These are phyloP conservation scores for Metarhizium brunneum DNA, from an alignment of 2,329 filamentous ascomycete genomes.

Conservation along the genomic window DNA sequence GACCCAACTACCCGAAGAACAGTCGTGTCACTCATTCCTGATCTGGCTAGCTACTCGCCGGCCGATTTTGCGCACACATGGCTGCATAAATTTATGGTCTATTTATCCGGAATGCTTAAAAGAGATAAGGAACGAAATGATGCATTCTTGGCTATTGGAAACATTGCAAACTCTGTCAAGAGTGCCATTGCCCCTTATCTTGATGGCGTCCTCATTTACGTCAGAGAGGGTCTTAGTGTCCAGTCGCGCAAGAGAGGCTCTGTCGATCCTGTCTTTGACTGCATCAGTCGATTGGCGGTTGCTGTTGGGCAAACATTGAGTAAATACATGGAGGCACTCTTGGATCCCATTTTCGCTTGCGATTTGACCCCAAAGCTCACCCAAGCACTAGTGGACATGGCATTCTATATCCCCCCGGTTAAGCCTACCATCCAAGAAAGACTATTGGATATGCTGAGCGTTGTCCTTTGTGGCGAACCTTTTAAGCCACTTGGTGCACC, in stretches of 20 bases:
- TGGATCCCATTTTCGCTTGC: conserved; percentile 95
- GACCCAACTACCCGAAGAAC: conserved; percentile 83
- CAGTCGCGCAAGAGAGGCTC: conserved; percentile 60
- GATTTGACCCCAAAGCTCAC: conserved; percentile 89
- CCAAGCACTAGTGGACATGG: conserved; percentile 95
- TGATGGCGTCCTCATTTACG: conserved; percentile 87
- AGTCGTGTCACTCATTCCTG: conserved; percentile 83
- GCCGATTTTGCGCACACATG: conserved; percentile 81
- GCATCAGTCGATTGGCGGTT: conserved; percentile 90
- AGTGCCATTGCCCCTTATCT: conserved; percentile 92
- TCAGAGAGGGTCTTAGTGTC: conserved; percentile 78
- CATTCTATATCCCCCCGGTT: conserved; percentile 94
- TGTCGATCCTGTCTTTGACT: conserved; percentile 83
- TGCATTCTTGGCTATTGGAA: conserved; percentile 90
- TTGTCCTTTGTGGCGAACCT: conserved; percentile 83
- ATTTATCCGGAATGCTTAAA: conserved; percentile 86
- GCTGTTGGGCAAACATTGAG: conserved; percentile 93
- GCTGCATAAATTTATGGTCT: conserved; percentile 94
- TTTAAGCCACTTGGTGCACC: conserved; percentile 91
- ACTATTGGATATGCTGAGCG: conserved; percentile 86
- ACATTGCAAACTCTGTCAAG: conserved; percentile 92
- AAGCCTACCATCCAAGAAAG: conserved; percentile 90
- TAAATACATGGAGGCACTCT: conserved; percentile 94
- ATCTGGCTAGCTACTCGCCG: conserved; percentile 86
- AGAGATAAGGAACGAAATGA: conserved; percentile 91